These are phyloP conservation scores for Backusella macrospora DNA, from an alignment of 192 early-diverging fungal species.

Conservation along the genomic window DNA sequence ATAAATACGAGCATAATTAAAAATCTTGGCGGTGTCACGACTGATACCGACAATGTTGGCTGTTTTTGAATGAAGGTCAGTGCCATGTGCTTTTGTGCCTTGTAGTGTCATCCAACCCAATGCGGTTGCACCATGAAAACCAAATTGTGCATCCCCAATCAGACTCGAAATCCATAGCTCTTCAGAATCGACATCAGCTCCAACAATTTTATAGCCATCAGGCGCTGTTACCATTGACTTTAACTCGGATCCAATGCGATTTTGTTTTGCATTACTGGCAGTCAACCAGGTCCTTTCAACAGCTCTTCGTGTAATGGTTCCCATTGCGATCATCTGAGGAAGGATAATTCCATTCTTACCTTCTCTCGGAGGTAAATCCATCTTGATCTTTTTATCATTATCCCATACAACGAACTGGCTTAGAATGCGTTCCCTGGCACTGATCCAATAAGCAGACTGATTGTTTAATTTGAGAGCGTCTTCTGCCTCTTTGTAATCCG, in stretches of 20 bases:
- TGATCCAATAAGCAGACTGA: slow-evolving; percentile 91
- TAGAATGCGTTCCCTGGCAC: slow-evolving; percentile 75
- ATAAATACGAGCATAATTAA: slow-evolving; percentile 96
- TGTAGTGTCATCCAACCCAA: slow-evolving; percentile 98
- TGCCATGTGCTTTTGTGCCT: slow-evolving; percentile 84
- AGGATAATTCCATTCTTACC: slow-evolving; percentile 75
- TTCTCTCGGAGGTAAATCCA: slow-evolving; percentile 45
- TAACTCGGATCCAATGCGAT: slow-evolving; percentile 91
- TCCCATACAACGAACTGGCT: slow-evolving; percentile 89
- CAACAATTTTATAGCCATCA: slow-evolving; percentile 81
- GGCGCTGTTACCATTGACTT: slow-evolving; percentile 89
- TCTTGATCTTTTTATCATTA: slow-evolving; percentile 41
- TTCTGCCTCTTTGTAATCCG: slow-evolving; percentile 67
- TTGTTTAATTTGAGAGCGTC: slow-evolving; percentile 79
- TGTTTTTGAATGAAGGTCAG: slow-evolving; percentile 94
- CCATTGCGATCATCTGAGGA: slow-evolving; percentile 91
- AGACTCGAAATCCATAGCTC: slow-evolving; percentile 97
- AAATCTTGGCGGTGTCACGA: slow-evolving; percentile 89
- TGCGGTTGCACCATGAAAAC: slow-evolving; percentile 89
- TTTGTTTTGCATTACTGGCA: slow-evolving; percentile 88
- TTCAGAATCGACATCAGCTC: slow-evolving; percentile 96
- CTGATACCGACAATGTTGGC: slow-evolving; percentile 85
- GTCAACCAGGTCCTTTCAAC: slow-evolving; percentile 97
- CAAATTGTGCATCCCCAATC: slow-evolving; percentile 93
- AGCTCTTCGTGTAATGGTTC: slow-evolving; percentile 91